These are phyloP conservation scores for Heliamphora exappendiculata DNA, from an alignment of 148 eudicot species.

Conservation along the genomic window DNA sequence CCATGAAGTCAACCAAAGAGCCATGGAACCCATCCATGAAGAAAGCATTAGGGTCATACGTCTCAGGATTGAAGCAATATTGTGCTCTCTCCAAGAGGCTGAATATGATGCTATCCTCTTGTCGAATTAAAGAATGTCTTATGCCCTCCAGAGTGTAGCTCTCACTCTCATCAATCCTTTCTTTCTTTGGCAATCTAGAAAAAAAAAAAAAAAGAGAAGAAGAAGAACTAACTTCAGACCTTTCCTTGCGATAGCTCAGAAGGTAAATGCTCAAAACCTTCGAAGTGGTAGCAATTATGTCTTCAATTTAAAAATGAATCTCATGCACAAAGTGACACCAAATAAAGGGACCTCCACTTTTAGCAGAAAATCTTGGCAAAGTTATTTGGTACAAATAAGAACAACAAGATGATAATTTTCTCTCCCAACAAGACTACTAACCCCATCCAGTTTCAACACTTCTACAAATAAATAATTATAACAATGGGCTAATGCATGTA, in stretches of 20 bases:
- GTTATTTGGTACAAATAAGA: too few relatives aligned
- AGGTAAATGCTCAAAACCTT: background rate
- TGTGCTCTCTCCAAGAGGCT: conserved; percentile 89
- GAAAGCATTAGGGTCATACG: conserved; percentile 75
- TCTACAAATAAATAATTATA: background rate
- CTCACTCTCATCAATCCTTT: conserved; percentile 67
- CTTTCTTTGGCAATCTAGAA: conserved; percentile 36
- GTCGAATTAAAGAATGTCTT: conserved; percentile 72
- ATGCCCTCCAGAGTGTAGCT: conserved; percentile 77
- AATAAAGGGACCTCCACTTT: background rate
- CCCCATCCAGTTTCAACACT: background rate
- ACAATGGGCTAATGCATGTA: background rate
- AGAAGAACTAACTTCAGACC: background rate
- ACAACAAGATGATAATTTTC: background rate
- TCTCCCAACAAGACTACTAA: background rate
- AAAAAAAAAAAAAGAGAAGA: too few relatives aligned
- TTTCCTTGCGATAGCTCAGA: background rate
- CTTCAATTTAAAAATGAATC: background rate
- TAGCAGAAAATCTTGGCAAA: background rate
- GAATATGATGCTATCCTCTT: conserved; percentile 93
- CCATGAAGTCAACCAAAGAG: conserved; percentile 72
- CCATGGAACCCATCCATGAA: conserved; percentile 60
- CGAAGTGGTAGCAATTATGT: background rate
- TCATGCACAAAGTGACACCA: background rate
- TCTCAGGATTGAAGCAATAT: conserved; percentile 67